Base-by-base conservation (phyloP, 805 yeast species). In the Saturnispora halmiae region DNA sequence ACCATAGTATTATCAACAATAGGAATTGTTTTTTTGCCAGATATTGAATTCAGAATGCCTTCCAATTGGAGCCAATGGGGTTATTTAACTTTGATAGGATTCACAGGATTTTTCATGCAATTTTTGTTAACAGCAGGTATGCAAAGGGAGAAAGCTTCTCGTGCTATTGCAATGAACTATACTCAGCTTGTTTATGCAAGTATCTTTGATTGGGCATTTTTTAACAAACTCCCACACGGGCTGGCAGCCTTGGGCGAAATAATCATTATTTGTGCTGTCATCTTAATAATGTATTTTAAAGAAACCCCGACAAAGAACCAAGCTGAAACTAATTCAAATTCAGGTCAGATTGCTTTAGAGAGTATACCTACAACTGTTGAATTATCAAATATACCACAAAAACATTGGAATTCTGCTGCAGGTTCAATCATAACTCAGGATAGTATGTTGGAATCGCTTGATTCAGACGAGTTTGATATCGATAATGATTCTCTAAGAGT, bases 101-200 rank as follows among this genome's bases (percentile, higher is more conserved):
- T 80, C 2, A 70, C 82, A 40, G 96, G 96, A 0, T 88, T 87
- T 59, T 61, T 77, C 45, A 82, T 81, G 79, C 96, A 88, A 58
- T 79, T 77, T 52, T 63, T 79, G 28, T 60, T 83, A 36, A 83
- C 96, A 0, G 76, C 84, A 7, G 96, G 95, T 1, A 72, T 87
- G 38, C 94, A 85, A 56, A 66, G 84, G 41, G 95, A 83, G 47
- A 70, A 68, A 45, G 94, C 95, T 0, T 77, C 86, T 4, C 70
- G 82, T 42, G 84, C 87, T 0, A 69, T 88, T 10, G 69, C 83
- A 45, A 78, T 85, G 75, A 63, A 73, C 2, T 88, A 88, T 56
- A 70, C 87, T 2, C 84, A 79, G 53, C 70, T 87, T 68, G 63
- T 87, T 2, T 85, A 80, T 61, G 90, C 95, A 0, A 63, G 85